These are phyloP conservation scores for Cryptosporidium ryanae DNA, from an alignment of 169 alveolate genomes.

Conservation along the genomic window DNA sequence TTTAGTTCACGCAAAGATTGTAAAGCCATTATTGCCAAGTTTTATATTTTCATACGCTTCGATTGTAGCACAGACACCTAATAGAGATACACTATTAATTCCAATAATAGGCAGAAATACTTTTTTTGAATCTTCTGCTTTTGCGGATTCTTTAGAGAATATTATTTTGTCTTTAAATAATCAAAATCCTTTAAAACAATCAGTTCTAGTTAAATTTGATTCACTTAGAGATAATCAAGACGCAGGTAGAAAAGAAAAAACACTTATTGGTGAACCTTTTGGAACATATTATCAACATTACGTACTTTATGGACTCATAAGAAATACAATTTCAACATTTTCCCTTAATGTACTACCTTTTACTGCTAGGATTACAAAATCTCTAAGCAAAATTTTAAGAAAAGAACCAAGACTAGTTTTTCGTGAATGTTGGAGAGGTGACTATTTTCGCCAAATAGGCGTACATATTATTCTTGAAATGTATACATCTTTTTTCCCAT, in stretches of 20 bases:
- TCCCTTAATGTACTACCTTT: slow-evolving; percentile 35
- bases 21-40: slow-evolving; percentile 47
- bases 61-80: slow-evolving; percentile 62
- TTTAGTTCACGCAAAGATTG: slow-evolving; percentile 59
- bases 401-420: slow-evolving; percentile 50
- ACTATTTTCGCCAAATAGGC: slow-evolving; percentile 68
- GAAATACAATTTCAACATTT: slow-evolving; percentile 55
- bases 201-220: slow-evolving; percentile 11
- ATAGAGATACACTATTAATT: slow-evolving; percentile 48
- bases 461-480: slow-evolving; percentile 55
- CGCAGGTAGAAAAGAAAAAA: neutral
- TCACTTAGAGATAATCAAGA: neutral
- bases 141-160: slow-evolving; percentile 54
- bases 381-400: slow-evolving; percentile 29
- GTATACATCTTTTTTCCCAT: slow-evolving; percentile 45
- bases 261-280: slow-evolving; percentile 37
- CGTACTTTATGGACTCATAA: slow-evolving; percentile 27
- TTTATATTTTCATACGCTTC: slow-evolving; percentile 53
- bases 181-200: slow-evolving; percentile 44
- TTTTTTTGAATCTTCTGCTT: slow-evolving; percentile 59
- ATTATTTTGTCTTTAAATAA: slow-evolving; percentile 25
- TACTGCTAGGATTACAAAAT: slow-evolving; percentile 38
- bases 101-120: slow-evolving; percentile 21
- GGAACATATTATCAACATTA: slow-evolving; percentile 63
- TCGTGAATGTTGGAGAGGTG: slow-evolving; percentile 74